phyloP scores from a whole-genome alignment of 441 rosid genomes.

The Erodium moschatum region DNA sequence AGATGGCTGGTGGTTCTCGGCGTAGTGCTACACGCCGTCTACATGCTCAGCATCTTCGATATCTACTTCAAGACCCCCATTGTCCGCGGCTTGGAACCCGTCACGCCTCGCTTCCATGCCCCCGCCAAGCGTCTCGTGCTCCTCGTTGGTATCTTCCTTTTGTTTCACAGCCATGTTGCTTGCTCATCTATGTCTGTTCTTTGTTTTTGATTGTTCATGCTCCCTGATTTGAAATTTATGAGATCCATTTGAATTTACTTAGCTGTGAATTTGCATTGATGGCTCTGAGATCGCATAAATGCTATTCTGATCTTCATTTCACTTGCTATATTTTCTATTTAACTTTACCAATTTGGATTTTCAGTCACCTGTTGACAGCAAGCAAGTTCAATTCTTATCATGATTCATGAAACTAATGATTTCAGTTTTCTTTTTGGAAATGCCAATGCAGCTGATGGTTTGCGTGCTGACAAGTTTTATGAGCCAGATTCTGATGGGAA shows the following conservation, averaged over 20 bases:
- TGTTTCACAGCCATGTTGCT: too few species aligned
- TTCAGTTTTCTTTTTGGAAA: constrained; percentile 8
- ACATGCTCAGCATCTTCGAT: constrained; percentile 91
- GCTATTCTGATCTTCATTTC: background rate
- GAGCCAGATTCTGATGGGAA: constrained; percentile 73
- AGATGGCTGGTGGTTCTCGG: constrained; percentile 78
- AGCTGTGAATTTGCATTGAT: background rate
- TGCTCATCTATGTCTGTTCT: too few species aligned
- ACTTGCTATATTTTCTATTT: background rate
- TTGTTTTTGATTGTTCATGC: too few species aligned
- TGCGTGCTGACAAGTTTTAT: constrained; percentile 90
- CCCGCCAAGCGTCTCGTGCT: constrained; percentile 91
- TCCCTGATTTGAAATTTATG: too few species aligned
- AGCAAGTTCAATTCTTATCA: background rate
- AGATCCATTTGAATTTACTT: too few species aligned
- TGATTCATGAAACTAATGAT: background rate
- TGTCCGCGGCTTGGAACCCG: constrained; percentile 91
- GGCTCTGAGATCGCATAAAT: background rate
- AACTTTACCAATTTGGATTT: constrained; percentile 1
- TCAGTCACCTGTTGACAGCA: background rate
- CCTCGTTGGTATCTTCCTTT: constrained; percentile 44
- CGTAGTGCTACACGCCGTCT: constrained; percentile 70
- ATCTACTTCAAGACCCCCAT: constrained; percentile 94
- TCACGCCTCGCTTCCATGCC: constrained; percentile 55
- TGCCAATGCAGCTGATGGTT: constrained; percentile 68